Percentiles rank a stretch among this genome's conserved stretches.
Conservation (phyloP, 2,329 filamentous ascomycete genomes). For the Cercospora zeina region DNA sequence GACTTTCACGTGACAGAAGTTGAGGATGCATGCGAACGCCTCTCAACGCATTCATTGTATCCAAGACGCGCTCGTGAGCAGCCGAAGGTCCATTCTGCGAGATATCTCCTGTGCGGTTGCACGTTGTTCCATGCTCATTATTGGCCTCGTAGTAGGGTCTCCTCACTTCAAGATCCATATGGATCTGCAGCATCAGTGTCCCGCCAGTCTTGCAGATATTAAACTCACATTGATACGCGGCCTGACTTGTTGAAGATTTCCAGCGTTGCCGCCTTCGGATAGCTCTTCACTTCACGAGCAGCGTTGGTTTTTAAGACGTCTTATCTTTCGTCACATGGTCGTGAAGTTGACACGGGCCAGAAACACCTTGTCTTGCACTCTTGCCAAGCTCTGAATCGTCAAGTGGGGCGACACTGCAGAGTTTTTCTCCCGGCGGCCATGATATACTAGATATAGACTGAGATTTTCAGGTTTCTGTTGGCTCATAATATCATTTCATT, state of each 20-base stretch:
- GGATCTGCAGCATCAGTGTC: not conserved
- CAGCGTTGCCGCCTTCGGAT: too few species aligned
- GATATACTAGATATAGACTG: not conserved
- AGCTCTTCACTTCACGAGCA: too few species aligned
- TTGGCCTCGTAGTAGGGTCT: not conserved
- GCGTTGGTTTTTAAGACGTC: too few species aligned
- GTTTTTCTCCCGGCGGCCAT: not conserved
- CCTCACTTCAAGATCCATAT: not conserved
- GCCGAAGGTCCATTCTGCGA: not conserved
- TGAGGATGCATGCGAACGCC: not conserved
- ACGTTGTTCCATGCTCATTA: not conserved
- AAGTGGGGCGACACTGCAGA: not conserved
- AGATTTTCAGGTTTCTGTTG: not conserved
- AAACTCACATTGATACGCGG: too few species aligned
- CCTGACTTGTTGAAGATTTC: too few species aligned
- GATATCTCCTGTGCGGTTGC: not conserved
- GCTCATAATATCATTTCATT: not conserved
- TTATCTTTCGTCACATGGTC: too few species aligned
- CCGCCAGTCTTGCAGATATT: not conserved
- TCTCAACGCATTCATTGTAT: not conserved
- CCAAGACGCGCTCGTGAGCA: not conserved
- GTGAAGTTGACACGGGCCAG: too few species aligned
- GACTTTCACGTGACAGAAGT: not conserved
- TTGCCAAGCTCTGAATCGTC: not conserved
- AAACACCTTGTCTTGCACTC: not conserved